Evolutionary conservation across 345 rosid species (phyloP).

Genomic region (Linum trigynum): DNA sequence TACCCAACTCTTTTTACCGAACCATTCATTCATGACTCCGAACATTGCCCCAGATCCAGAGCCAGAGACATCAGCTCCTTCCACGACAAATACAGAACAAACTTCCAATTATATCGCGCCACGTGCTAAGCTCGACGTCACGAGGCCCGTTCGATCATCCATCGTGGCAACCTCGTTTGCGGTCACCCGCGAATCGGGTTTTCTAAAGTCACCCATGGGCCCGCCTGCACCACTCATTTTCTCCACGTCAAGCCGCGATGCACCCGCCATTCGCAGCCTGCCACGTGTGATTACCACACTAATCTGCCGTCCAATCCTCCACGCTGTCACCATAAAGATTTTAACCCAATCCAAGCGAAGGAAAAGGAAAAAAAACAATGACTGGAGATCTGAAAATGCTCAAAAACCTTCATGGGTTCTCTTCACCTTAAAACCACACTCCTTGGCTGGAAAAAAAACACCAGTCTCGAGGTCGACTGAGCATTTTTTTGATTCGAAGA

Average conservation of each 20-base stretch:
- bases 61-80: too few species aligned
- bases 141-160: too few species aligned
- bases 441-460: neutral
- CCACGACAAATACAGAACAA: too few species aligned
- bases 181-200: neutral
- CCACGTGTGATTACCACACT: conserved; percentile 13
- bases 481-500: neutral
- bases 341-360: conserved; percentile 9
- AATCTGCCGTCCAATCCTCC: conserved; percentile 35
- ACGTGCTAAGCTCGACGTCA: too few species aligned
- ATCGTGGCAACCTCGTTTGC: too few species aligned
- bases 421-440: conserved; percentile 1
- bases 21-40: too few species aligned
- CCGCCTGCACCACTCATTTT: neutral
- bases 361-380: neutral
- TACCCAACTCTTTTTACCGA: too few species aligned
- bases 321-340: conserved; percentile 16
- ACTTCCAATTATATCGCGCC: too few species aligned
- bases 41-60: too few species aligned
- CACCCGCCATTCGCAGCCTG: neutral
- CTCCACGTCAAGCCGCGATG: conserved; percentile 3
- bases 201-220: neutral
- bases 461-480: neutral
- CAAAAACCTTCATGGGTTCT: neutral
- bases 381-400: conserved; percentile 3